These are phyloP conservation scores for Lactarius quietus DNA, from an alignment of 768 basidiomycete species.

Conservation along the genomic window DNA sequence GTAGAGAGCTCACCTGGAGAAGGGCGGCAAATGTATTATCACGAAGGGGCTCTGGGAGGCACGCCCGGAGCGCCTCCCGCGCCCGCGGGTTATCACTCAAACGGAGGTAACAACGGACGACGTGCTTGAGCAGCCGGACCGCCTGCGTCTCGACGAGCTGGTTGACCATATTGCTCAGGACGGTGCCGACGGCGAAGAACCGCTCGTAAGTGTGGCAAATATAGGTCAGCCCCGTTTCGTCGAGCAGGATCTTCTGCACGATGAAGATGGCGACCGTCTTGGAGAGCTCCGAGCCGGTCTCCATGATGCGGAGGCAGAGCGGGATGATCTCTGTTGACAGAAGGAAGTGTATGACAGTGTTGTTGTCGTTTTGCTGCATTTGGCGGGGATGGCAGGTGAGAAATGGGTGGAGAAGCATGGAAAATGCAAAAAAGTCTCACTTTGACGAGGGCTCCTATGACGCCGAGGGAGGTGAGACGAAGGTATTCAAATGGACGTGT, in stretches of 20 bases:
- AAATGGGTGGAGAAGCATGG: background rate
- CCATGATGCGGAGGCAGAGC: conserved; percentile 98
- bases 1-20: conserved; percentile 64
- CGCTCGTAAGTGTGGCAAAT: conserved; percentile 99
- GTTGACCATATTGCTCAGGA: conserved; percentile 97
- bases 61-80: conserved; percentile 91
- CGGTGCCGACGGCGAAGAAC: conserved; percentile 98
- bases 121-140: conserved; percentile 93
- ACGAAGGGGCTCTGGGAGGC: conserved; percentile 90
- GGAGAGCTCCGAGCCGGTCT: conserved; percentile 96
- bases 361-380: conserved; percentile 95
- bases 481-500: conserved; percentile 99
- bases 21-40: conserved; percentile 90
- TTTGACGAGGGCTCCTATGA: conserved; percentile 98
- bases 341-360: conserved; percentile 97
- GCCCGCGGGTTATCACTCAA: conserved; percentile 96
- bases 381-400: conserved; percentile 3
- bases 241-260: conserved; percentile 95
- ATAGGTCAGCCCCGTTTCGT: conserved; percentile 96
- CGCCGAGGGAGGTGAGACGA: conserved; percentile 97
- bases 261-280: conserved; percentile 99
- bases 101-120: conserved; percentile 94
- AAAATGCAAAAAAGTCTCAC: conserved; percentile 36
- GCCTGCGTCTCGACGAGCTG: conserved; percentile 98
- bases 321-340: conserved; percentile 99